phyloP scores from a whole-genome alignment of 257 asterid genomes.

The Solanum chiquidenum region DNA sequence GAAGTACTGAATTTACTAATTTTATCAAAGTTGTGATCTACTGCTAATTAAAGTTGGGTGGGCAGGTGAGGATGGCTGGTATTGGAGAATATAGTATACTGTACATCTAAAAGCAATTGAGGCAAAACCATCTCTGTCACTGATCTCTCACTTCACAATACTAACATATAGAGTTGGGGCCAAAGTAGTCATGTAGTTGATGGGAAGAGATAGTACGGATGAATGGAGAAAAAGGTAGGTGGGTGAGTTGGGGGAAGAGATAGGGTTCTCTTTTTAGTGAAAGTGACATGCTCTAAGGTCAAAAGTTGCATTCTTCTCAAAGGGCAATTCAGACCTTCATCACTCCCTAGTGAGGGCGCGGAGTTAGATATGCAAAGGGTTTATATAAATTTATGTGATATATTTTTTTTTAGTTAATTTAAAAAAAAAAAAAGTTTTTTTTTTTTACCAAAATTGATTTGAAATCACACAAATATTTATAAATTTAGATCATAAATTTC shows the following conservation, averaged over 20 bases:
- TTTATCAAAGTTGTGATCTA: background rate
- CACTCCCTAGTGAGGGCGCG: background rate
- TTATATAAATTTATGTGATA: background rate
- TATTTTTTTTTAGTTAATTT: too few relatives aligned
- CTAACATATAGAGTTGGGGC: background rate
- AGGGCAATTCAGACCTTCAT: background rate
- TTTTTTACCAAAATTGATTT: background rate
- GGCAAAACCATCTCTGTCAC: background rate
- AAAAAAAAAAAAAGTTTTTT: too few relatives aligned
- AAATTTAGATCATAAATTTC: background rate
- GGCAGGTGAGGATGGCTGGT: background rate
- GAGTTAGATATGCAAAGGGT: background rate
- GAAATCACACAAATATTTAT: background rate
- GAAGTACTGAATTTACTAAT: background rate
- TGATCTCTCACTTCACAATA: background rate
- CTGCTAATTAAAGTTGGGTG: background rate
- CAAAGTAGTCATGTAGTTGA: background rate
- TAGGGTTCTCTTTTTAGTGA: slow-evolving; percentile 20
- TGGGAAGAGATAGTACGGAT: background rate
- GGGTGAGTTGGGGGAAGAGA: background rate
- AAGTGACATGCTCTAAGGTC: slow-evolving; percentile 22
- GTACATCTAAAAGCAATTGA: background rate
- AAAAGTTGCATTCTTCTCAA: slow-evolving; percentile 6
- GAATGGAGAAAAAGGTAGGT: background rate
- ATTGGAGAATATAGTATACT: background rate